Percentiles rank a stretch among this genome's conserved stretches.
Evolutionary conservation across 257 asterid genomes (phyloP).

Genomic region (Petunia secreta): DNA sequence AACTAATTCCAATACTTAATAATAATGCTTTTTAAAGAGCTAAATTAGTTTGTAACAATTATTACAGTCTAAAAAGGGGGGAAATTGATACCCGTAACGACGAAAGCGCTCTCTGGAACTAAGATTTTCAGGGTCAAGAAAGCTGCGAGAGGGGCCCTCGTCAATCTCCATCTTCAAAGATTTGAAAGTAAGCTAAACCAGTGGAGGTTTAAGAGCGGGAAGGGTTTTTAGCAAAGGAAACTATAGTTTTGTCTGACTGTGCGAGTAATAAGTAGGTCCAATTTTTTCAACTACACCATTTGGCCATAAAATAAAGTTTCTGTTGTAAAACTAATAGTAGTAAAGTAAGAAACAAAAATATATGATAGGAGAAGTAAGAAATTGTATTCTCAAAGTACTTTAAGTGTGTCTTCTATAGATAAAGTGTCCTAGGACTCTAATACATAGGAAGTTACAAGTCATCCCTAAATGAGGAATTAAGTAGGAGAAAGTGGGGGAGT

Average conservation of each 20-base stretch:
- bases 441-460: too few species aligned
- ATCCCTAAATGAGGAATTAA: too few species aligned
- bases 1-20: neutral
- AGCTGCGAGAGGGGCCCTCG: conserved; percentile 69
- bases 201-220: conserved; percentile 26
- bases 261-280: neutral
- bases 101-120: conserved; percentile 83
- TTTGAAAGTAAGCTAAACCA: conserved; percentile 42
- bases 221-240: neutral
- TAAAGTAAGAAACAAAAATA: too few species aligned
- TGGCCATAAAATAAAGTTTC: too few species aligned
- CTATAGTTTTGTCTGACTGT: neutral
- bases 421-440: too few species aligned
- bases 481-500: too few species aligned
- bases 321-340: too few species aligned
- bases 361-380: too few species aligned
- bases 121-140: conserved; percentile 75
- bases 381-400: too few species aligned
- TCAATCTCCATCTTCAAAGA: conserved; percentile 62
- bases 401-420: too few species aligned
- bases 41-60: neutral
- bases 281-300: too few species aligned
- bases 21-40: neutral
- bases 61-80: neutral
- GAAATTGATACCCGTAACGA: conserved; percentile 72